Evolutionary conservation across 2,329 filamentous ascomycete genomes (phyloP).

Genomic region (Neodidymelliopsis sp.): DNA sequence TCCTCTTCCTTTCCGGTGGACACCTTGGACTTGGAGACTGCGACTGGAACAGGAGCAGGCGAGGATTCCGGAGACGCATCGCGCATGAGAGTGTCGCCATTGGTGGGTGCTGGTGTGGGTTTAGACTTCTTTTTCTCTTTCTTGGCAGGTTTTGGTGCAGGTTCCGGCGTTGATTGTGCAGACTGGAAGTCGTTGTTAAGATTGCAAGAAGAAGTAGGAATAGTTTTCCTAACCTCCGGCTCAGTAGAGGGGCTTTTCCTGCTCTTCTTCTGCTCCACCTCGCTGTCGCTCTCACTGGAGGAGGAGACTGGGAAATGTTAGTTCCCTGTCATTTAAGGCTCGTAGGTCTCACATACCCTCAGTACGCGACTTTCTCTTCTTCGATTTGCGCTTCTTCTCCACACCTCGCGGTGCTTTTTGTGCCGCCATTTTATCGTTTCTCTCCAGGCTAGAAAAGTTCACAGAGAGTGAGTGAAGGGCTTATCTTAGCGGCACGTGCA

Average conservation of each 20-base stretch:
- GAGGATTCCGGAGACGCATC: constrained; percentile 21
- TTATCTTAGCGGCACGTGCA: constrained; percentile 42
- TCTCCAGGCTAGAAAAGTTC: constrained; percentile 22
- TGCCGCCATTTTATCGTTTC: constrained; percentile 30
- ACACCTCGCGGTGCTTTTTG: constrained; percentile 24
- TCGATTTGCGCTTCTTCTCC: constrained; percentile 36
- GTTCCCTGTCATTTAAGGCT: background rate
- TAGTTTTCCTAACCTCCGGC: constrained; percentile 7
- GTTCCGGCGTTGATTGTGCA: constrained; percentile 3
- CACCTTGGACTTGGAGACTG: constrained; percentile 6
- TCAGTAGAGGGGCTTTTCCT: constrained; percentile 6
- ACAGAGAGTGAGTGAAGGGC: constrained; percentile 26
- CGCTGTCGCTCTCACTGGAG: constrained; percentile 42
- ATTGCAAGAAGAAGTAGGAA: background rate
- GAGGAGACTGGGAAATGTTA: constrained; percentile 38
- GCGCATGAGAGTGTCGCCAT: constrained; percentile 29
- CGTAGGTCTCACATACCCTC: constrained; percentile 27
- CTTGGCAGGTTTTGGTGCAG: constrained; percentile 15
- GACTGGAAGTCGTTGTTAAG: background rate
- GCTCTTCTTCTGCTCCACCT: constrained; percentile 27
- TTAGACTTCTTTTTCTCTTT: constrained; percentile 26
- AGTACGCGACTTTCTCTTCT: constrained; percentile 43
- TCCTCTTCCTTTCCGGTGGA: constrained; percentile 23
- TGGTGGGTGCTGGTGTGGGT: background rate
- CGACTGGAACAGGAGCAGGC: constrained; percentile 5